Evolutionary conservation across 169 alveolate genomes (phyloP).

Genomic region (Plasmodium yoelii): DNA sequence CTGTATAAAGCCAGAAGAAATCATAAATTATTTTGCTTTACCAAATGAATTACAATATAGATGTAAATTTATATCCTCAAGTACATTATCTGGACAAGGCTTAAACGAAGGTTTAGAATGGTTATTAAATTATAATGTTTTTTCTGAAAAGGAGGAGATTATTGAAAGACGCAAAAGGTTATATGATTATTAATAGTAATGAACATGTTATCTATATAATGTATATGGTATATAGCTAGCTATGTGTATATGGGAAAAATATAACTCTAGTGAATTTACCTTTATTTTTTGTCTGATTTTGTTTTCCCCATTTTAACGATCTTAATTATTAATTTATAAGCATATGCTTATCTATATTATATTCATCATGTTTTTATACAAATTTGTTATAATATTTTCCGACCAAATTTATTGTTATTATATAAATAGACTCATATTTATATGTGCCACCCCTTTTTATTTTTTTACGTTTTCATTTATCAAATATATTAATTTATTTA

Average conservation of each 20-base stretch:
- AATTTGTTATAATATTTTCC: too few relatives aligned
- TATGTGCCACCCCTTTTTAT: not conserved
- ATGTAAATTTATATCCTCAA: constrained; percentile 62
- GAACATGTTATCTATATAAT: not conserved
- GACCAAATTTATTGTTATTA: too few relatives aligned
- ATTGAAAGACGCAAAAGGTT: not conserved
- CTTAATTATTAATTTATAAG: too few relatives aligned
- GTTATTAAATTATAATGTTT: constrained; percentile 36
- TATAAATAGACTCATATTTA: too few relatives aligned
- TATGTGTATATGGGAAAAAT: not conserved
- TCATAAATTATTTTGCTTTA: constrained; percentile 63
- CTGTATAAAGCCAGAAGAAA: constrained; percentile 49
- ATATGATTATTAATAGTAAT: constrained; percentile 10
- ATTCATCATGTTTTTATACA: too few relatives aligned
- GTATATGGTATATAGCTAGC: not conserved
- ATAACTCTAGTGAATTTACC: too few relatives aligned
- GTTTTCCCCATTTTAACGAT: too few relatives aligned
- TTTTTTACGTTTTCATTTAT: not conserved
- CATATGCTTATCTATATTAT: too few relatives aligned
- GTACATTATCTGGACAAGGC: constrained; percentile 73
- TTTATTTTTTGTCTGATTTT: too few relatives aligned
- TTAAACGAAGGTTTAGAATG: constrained; percentile 74
- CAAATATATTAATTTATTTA: not conserved
- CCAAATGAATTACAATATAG: constrained; percentile 61
- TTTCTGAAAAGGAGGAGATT: constrained; percentile 10